Evolutionary conservation across 2,329 filamentous ascomycete species (phyloP), one percentile per base, ranked within the genome.

Genomic region (Pestalotiopsis sp.): DNA sequence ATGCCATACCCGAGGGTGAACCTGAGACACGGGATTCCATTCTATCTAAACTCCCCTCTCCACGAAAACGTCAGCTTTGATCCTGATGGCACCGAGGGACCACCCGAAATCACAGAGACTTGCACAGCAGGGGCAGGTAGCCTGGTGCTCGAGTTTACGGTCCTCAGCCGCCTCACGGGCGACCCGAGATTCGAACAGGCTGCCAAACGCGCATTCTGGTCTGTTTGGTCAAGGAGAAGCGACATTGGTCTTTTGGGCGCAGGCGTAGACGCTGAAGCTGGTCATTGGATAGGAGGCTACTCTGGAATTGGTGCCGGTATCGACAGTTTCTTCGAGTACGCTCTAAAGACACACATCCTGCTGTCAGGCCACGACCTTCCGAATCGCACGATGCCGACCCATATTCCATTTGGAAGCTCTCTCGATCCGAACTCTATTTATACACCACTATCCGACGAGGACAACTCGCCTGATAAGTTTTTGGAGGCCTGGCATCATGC

Each of bases 321-420:
- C 76, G 96, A 99, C 82, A 98, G 95, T 81, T 99, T 99, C 82
- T 98, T 97, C 76, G 96, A 99, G 81, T 99, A 99, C 80, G 95
- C 96, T 3, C 87, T 98, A 75, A 99, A 99, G 81, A 94, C 94
- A 20, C 91, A 97, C 77, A 93, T 99, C 69, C 82, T 99, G 27
- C 88, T 98, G 25, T 97, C 95, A 2, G 93, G 93, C 1, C 89
- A 92, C 68, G 86, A 85, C 14, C 79, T 85, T 70, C 88, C 88
- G 3, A 91, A 91, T 71, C 75, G 81, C 72, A 79, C 84, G 25
- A 79, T 81, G 71, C 76, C 84, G 72, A 77, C 83, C 75, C 77
- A 82, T 70, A 71, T 79, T 71, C 63, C 73, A 66, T 72, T 73
- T 36, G 77, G 72, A 60, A 75, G 72, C 61, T 85, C 85, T 90